Evolutionary conservation across 352 stramenopile genomes (phyloP), one percentile per base, ranked within the genome.

Genomic region (Thraustotheca clavata): DNA sequence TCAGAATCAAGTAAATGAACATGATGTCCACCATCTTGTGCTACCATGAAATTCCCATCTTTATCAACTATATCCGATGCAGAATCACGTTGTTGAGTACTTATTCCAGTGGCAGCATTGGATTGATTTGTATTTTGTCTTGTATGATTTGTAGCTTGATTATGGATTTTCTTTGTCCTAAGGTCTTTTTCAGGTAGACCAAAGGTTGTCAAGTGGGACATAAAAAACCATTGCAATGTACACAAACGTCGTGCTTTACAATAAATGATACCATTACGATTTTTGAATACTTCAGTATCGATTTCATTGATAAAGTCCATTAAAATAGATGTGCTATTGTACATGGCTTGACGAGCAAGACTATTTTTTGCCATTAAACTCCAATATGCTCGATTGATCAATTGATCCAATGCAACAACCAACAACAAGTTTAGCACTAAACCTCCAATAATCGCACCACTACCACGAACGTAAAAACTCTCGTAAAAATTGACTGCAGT

Each of bases 401-500:
- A 9, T 7, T 65, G 57, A 22, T 65, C 57, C 22, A 65, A 4
- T 0, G 27, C 20, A 1, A 65, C 12, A 29, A 65, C 20, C 4
- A 24, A 3, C 9, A 38, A 26, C 4, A 65, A 12, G 41, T 65
- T 65, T 9, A 52, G 7, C 6, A 55, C 14, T 6, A 65, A 26
- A 16, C 57, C 57, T 27, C 46, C 38, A 2, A 31, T 18, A 3
- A 65, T 22, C 5, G 57, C 26, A 20, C 11, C 22, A 9, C 22
- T 27, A 8, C 41, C 40, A 4, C 57, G 57, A 24, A 65, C n/a
- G 38, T 65, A 65, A 55, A 55, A 65, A 32, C 57, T 54, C 14
- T 34, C 26, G 41, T 54, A 65, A 54, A 65, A 65, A 46, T 54
- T 49, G 18, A 65, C 35, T 33, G 47, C 40, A 18, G 29, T 8